Evolutionary conservation across 2,329 filamentous ascomycete species (phyloP), one percentile per base, ranked within the genome.

Genomic region (Penicillium sp.): DNA sequence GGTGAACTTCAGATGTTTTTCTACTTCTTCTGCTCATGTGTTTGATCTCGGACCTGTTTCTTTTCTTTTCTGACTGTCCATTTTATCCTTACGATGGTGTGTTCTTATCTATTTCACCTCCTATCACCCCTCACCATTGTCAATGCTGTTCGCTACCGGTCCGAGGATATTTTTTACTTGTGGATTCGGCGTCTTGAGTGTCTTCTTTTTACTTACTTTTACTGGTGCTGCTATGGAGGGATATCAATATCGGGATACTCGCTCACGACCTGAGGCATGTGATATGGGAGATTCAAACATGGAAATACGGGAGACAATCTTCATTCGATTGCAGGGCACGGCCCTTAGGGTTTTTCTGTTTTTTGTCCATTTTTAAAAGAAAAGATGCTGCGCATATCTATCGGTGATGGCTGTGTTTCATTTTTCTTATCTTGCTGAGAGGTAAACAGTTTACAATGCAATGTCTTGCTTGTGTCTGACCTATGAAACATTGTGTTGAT

Each of bases 361-460:
- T 50, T 3, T 54, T 57, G 44, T 58, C 54, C 50, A 50, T 52
- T 39, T 53, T 44, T 23, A 23, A 37, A 43, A 42, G 15, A 9
- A 43, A 47, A 49, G 50, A 53, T 50, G 53, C 42, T 24, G 35
- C 38, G 42, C 47, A 53, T 52, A 54, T 54, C 46, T 52, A 54
- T 54, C 46, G 27, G 28, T 32, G 42, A 41, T 44, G 53, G 54
- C 59, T 50, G 47, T 44, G 55, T 15, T 23, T 4, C 20, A 23
- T 23, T 40, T 41, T 18, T 42, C 33, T 49, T 46, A 15, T 37
- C 41, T 42, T 52, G 45, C 46, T 31, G 32, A 46, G 55, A 45
- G 55, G 53, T 61, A 62, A 61, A 59, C 59, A 60, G 52, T 52
- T 49, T 45, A 23, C 24, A 35, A 52, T 47, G 49, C 32, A 44